Evolutionary conservation across 805 yeast genomes (phyloP), one percentile per base, ranked within the genome.

Genomic region (Wickerhamiella parazyma): DNA sequence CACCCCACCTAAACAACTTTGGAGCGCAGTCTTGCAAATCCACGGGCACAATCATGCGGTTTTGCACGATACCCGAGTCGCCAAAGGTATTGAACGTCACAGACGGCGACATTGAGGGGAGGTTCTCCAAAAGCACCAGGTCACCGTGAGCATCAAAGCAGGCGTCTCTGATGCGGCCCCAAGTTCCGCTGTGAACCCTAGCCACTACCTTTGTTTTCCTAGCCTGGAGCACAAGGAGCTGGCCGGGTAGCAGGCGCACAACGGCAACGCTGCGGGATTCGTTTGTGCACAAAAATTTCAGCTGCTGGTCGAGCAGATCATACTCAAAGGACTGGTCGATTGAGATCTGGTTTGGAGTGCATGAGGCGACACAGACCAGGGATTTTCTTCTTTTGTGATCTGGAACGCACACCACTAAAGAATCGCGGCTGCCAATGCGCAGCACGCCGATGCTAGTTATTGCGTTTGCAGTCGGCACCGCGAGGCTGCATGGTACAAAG

Each of bases 121-220:
- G 14, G n/a, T 28, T 28, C 12, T 28, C 31, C 16, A 28, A n/a
- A 12, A 28, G 16, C 4, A 28, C 31, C 14, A 28, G 31, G 16
- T 28, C 31, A 16, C 16, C 31, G 2, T 28, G 14, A 7, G 6
- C 16, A 28, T 11, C 8, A 16, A 39, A 21, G 22, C 42, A 39
- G 14, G 42, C 42, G n/a, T 31, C 42, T 20, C 31, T 29, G 14
- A 39, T 20, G 12, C 17, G 22, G 14, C 42, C 42, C 42, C 42
- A 39, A 5, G 36, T 39, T 2, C 42, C 42, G 4, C 42, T 36
- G 11, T 17, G 21, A 8, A 39, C 25, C 8, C 20, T 18, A 6
- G 36, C 42, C 21, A n/a, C 18, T 20, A n/a, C 10, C 12, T 10
- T 19, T 6, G 16, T n/a, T 14, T 16, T 22, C 6, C 25, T 24